phyloP scores from a whole-genome alignment of 2,329 filamentous ascomycete genomes.

The Fusarium vanettenii region DNA sequence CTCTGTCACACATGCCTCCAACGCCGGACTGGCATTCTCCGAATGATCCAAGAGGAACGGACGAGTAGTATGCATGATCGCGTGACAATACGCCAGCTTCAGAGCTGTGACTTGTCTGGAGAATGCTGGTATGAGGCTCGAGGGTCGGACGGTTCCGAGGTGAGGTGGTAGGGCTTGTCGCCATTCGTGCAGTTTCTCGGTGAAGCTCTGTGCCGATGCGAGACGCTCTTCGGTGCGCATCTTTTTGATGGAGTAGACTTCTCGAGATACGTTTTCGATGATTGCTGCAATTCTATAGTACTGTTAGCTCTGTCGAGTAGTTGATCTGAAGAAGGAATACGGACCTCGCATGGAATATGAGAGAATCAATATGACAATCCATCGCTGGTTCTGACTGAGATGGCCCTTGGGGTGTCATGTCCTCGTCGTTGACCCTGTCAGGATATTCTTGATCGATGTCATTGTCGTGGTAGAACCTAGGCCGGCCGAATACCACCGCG shows the following conservation, averaged over 20 bases:
- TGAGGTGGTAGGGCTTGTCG: conserved; percentile 53
- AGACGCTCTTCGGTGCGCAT: conserved; percentile 49
- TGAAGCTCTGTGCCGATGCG: conserved; percentile 50
- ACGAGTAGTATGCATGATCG: conserved; percentile 64
- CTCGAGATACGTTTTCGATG: conserved; percentile 50
- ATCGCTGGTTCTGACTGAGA: conserved; percentile 40
- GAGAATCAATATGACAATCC: conserved; percentile 61
- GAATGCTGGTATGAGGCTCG: conserved; percentile 57
- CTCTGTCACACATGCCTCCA: conserved; percentile 46
- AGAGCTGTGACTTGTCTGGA: conserved; percentile 61
- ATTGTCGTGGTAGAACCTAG: conserved; percentile 69
- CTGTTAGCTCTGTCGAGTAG: background rate
- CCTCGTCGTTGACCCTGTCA: conserved; percentile 65
- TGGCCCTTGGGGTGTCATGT: conserved; percentile 59
- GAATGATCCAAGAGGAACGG: conserved; percentile 54
- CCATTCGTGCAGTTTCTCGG: conserved; percentile 52
- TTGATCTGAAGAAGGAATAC: background rate
- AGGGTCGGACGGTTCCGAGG: conserved; percentile 55
- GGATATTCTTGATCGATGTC: conserved; percentile 71
- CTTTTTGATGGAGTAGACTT: conserved; percentile 52
- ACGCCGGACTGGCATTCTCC: conserved; percentile 43
- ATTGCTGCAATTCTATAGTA: conserved; percentile 48
- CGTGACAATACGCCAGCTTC: conserved; percentile 64
- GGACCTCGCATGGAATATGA: conserved; percentile 56
- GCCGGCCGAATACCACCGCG: conserved; percentile 70